Conservation (phyloP, 208 protist genomes). For the Trypanosomatidae sp. region DNA sequence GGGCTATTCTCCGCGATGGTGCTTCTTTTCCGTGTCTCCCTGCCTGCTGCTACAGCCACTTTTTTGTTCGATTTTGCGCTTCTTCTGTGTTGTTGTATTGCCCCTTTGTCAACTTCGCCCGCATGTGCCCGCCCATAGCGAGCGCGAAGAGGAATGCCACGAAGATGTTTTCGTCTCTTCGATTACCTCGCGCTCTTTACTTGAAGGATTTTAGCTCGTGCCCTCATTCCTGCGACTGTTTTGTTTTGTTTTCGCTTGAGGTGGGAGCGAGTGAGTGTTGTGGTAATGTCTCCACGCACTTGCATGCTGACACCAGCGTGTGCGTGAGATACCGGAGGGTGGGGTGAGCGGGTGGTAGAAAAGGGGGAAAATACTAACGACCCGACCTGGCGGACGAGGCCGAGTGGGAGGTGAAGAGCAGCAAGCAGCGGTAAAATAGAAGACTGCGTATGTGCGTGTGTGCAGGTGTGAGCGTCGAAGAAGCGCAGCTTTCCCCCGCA, state of each 20-base stretch:
- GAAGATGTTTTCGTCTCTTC: neutral
- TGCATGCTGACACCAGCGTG: neutral
- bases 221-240: neutral
- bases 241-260: neutral
- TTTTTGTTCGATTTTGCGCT: neutral
- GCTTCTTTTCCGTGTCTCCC: neutral
- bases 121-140: no score
- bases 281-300: neutral
- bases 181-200: neutral
- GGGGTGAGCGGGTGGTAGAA: neutral
- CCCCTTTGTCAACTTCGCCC: no score
- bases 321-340: neutral
- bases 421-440: neutral
- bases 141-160: neutral
- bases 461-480: neutral
- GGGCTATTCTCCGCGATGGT: neutral
- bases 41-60: neutral
- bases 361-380: neutral
- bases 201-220: neutral
- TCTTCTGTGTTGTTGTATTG: no score
- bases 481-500: neutral
- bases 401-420: neutral
- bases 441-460: neutral
- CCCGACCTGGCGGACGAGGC: neutral
- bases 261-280: neutral